Conservation (phyloP, 805 yeast genomes). For the Monosporozyma solicola region DNA sequence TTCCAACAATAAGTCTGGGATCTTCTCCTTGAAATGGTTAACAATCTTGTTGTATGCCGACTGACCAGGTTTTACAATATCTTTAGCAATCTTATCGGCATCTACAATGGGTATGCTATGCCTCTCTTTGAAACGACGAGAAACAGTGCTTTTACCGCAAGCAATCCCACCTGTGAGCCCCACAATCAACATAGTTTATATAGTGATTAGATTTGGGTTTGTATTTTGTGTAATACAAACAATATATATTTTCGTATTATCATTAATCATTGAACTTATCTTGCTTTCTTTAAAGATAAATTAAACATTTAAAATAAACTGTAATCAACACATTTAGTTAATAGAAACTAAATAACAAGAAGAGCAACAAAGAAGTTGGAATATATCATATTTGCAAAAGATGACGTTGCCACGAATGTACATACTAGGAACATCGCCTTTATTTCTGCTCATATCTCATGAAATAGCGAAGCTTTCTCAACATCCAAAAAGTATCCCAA, state of each 20-base stretch:
- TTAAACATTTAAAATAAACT: neutral
- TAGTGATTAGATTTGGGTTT: neutral
- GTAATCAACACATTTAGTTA: neutral
- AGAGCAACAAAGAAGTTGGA: neutral
- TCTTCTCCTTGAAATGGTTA: conserved; percentile 43
- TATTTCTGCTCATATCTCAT: conserved; percentile 35
- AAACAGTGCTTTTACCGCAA: conserved; percentile 91
- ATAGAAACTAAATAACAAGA: neutral
- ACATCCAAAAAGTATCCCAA: conserved; percentile 30
- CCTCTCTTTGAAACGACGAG: conserved; percentile 43
- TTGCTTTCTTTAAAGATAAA: neutral
- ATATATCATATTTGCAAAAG: neutral
- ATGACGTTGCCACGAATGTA: conserved; percentile 31
- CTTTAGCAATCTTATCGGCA: conserved; percentile 83
- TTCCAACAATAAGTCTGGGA: conserved; percentile 38
- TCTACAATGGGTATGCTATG: conserved; percentile 60
- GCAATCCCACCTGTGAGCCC: conserved; percentile 99
- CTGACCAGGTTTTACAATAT: conserved; percentile 75
- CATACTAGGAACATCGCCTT: conserved; percentile 37
- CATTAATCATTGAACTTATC: neutral
- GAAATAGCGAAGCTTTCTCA: conserved; percentile 35
- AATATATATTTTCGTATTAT: neutral
- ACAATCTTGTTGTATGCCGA: conserved; percentile 62
- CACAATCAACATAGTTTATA: conserved; percentile 53
- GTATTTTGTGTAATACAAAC: neutral